Evolutionary conservation across 345 rosid species (phyloP), one percentile per base, ranked within the genome.

Genomic region (Melaleuca alternifolia): DNA sequence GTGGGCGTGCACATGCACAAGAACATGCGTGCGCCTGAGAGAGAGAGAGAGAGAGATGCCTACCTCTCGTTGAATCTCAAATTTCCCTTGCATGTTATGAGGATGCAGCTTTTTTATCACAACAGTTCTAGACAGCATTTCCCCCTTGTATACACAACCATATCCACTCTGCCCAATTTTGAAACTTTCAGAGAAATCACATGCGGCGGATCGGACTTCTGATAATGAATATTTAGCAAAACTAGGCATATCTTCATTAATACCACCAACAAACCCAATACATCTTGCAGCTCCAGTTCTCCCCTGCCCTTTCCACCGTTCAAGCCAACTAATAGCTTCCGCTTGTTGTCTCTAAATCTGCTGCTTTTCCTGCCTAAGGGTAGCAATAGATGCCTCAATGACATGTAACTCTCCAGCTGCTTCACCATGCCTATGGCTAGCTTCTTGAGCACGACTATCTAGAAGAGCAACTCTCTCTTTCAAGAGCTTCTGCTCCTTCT

Each of bases 121-220:
- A 53, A 95, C 96, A 82, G 96, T 95, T 92, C 96, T 91, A 81
- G 96, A 96, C 90, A 94, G 84, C 96, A 94, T 91, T 93, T 95
- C 98, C 81, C n/a, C 98, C 91, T 95, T 94, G 92, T 91, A 94
- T 84, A 95, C 94, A 91, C 92, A 87, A 77, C 94, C 94, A 86
- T 87, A 89, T 88, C 96, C 94, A 85, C 96, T 93, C 88, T 89
- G 91, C 52, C 97, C 94, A 82, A 95, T 82, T 87, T 92, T 93
- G 90, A 95, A 95, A 89, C 94, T 93, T 87, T 94, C 97, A 30
- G 94, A 94, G 89, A 95, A 95, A 91, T 92, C 65, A 90, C 94
- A 95, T 21, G 96, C 92, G 16, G 97, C 98, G 48, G 93, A 88
- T 90, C 92, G 89, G 84, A 93, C 79, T 85, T 95, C 95, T 11